These are phyloP conservation scores for Paramecium primaurelia DNA, from an alignment of 73 alveolate species.

Conservation along the genomic window DNA sequence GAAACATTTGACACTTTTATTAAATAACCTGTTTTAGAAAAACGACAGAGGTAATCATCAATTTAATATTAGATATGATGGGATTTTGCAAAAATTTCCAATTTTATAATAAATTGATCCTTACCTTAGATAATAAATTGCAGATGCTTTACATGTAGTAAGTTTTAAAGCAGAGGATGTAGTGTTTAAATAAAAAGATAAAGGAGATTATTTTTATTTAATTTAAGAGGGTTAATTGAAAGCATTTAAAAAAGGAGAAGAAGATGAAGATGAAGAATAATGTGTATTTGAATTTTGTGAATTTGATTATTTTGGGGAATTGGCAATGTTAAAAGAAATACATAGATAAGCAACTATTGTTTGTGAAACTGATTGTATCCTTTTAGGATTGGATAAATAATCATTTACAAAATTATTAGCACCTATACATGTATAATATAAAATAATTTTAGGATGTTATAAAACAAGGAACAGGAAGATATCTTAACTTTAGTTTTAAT, in stretches of 20 bases:
- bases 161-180: conserved; percentile 9
- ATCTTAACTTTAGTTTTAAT: not conserved
- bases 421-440: not conserved
- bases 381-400: not conserved
- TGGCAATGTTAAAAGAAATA: conserved; percentile 89
- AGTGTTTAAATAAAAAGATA: conserved; percentile 64
- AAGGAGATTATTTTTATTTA: conserved; percentile 75
- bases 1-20: conserved; percentile 85
- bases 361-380: conserved; percentile 62
- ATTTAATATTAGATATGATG: conserved; percentile 78
- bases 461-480: not conserved
- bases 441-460: not conserved
- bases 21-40: conserved; percentile 84
- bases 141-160: conserved; percentile 79
- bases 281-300: conserved; percentile 62
- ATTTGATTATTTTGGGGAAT: conserved; percentile 97
- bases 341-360: conserved; percentile 91
- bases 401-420: not conserved
- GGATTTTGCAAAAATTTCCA: conserved; percentile 72
- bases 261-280: conserved; percentile 79
- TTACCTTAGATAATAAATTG: conserved; percentile 79
- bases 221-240: conserved; percentile 75
- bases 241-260: conserved; percentile 68
- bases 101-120: conserved; percentile 76
- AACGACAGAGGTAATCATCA: conserved; percentile 86